Evolutionary conservation across 2,329 filamentous ascomycete species (phyloP).

Genomic region (Hypoxylon sp.): DNA sequence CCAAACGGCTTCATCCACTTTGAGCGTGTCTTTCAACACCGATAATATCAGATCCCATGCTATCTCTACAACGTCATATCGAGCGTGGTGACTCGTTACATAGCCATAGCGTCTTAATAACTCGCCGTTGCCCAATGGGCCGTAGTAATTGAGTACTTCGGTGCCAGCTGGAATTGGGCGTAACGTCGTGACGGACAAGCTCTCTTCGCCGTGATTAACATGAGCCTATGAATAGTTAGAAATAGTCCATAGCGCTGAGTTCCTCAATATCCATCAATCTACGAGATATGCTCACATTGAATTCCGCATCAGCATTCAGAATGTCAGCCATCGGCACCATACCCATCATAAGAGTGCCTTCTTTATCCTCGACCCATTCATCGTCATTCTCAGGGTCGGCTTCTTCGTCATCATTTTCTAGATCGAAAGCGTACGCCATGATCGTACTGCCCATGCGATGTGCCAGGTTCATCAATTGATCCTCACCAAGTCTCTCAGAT

Average conservation of each 20-base stretch:
- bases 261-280: not conserved
- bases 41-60: conserved; percentile 70
- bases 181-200: conserved; percentile 78
- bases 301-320: conserved; percentile 88
- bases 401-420: conserved; percentile 66
- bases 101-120: conserved; percentile 89
- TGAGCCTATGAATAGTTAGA: conserved; percentile 58
- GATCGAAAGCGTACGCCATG: conserved; percentile 93
- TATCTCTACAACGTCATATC: conserved; percentile 87
- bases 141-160: conserved; percentile 91
- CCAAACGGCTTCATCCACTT: conserved; percentile 56
- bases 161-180: conserved; percentile 76
- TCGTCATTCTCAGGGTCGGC: conserved; percentile 72
- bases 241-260: not conserved
- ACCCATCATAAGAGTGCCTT: conserved; percentile 74
- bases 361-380: conserved; percentile 74
- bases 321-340: conserved; percentile 95
- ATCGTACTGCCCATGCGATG: conserved; percentile 89
- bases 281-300: conserved; percentile 71
- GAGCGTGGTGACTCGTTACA: conserved; percentile 80
- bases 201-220: conserved; percentile 66
- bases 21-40: conserved; percentile 58
- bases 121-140: conserved; percentile 84
- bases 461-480: conserved; percentile 65
- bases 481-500: conserved; percentile 56